Conservation (phyloP, 148 eudicot species). For the Mesembryanthemum crystallinum region DNA sequence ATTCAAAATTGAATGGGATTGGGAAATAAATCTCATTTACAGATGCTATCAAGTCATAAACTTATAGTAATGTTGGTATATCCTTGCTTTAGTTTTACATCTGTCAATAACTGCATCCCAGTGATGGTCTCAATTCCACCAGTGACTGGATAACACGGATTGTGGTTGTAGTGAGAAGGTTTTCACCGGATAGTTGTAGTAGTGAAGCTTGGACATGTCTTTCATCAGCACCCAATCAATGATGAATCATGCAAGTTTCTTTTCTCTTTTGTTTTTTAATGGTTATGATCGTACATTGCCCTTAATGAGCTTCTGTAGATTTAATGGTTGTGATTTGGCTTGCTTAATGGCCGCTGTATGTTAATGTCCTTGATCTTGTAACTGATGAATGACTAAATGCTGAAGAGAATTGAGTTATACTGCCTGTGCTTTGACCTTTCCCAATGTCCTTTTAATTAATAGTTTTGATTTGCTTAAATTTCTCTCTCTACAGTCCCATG, state of each 20-base stretch:
- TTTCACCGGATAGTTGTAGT: too few relatives aligned
- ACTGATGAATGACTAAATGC: neutral
- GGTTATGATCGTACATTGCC: neutral
- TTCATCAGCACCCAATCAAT: neutral
- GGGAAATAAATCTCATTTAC: neutral
- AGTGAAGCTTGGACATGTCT: too few relatives aligned
- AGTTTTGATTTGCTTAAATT: neutral
- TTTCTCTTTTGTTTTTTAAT: neutral
- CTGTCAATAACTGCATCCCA: neutral
- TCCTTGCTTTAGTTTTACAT: neutral
- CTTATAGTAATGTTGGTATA: neutral
- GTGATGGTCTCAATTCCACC: neutral
- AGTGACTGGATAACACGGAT: too few relatives aligned
- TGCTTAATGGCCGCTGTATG: neutral
- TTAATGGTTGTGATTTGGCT: neutral
- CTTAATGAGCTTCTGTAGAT: neutral
- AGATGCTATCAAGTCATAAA: neutral
- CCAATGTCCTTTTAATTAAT: neutral
- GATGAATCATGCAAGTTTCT: neutral
- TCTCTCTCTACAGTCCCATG: constrained; percentile 68
- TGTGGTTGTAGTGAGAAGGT: too few relatives aligned
- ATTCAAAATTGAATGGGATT: neutral
- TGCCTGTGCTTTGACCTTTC: neutral
- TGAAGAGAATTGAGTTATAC: neutral
- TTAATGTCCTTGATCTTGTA: neutral